Conservation (phyloP, 108 stramenopile genomes). For the Cyclostephanos tholiformis region DNA sequence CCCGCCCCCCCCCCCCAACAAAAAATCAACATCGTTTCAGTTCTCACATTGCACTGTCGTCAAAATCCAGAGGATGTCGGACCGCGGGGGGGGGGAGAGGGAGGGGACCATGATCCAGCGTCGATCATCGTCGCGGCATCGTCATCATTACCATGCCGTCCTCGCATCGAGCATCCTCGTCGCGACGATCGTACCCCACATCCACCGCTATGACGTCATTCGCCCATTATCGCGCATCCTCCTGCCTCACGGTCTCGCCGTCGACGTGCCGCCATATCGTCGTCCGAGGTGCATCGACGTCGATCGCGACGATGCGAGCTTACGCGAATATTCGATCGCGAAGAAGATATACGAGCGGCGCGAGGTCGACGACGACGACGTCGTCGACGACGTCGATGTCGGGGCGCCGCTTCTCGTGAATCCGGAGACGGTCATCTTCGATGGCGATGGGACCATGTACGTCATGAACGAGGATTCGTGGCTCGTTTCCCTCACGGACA, state of each 20-base stretch:
- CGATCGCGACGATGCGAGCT: slow-evolving; percentile 27
- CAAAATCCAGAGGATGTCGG: too few species aligned
- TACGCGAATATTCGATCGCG: slow-evolving; percentile 43
- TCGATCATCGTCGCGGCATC: too few species aligned
- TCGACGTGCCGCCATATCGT: neutral
- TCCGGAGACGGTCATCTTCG: slow-evolving; percentile 68
- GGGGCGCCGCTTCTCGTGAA: slow-evolving; percentile 42
- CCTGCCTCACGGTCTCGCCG: slow-evolving; percentile 27
- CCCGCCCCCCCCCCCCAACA: too few species aligned
- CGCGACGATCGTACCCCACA: slow-evolving; percentile 2
- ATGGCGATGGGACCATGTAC: slow-evolving; percentile 54
- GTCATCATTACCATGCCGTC: too few species aligned
- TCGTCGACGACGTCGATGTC: too few species aligned
- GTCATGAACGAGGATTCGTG: slow-evolving; percentile 56
- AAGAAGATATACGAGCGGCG: slow-evolving; percentile 63
- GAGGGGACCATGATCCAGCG: too few species aligned
- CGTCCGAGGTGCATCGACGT: slow-evolving; percentile 7
- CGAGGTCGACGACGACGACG: slow-evolving; percentile 15
- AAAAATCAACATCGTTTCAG: too few species aligned
- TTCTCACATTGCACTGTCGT: too few species aligned
- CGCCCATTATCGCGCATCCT: neutral
- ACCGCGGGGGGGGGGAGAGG: too few species aligned
- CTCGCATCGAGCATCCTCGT: neutral
- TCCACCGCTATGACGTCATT: too few species aligned
- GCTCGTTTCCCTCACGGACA: slow-evolving; percentile 51